Evolutionary conservation across 1,284 basidiomycete species (phyloP).

Genomic region (Boletus hoseneyae): DNA sequence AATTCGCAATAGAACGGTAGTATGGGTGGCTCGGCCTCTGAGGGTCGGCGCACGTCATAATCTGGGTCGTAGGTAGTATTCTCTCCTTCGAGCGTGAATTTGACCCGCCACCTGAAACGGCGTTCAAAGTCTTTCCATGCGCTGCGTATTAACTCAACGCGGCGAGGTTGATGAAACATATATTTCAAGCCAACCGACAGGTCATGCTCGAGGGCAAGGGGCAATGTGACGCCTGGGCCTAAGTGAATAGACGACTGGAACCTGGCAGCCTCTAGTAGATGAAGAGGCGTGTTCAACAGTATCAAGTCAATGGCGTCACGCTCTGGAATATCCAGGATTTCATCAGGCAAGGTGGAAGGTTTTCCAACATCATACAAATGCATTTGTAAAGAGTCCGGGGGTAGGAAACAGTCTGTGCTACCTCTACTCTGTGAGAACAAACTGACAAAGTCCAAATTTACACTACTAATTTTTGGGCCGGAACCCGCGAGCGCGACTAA

Average conservation of each 20-base stretch:
- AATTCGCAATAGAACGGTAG: background rate
- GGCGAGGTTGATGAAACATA: slow-evolving; percentile 15
- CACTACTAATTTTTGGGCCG: no score
- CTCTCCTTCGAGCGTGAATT: slow-evolving; percentile 1
- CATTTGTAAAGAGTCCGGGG: no score
- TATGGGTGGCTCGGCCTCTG: background rate
- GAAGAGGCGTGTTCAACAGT: slow-evolving; percentile 4
- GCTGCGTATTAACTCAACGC: slow-evolving; percentile 8
- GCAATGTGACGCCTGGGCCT: slow-evolving; percentile 10
- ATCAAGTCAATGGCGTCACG: no score
- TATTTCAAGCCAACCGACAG: slow-evolving; percentile 22
- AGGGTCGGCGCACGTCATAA: slow-evolving; percentile 12
- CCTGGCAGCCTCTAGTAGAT: slow-evolving; percentile 6
- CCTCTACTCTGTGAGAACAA: no score
- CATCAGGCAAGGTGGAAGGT: background rate
- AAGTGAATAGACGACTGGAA: slow-evolving; percentile 9
- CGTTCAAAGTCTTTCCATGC: slow-evolving; percentile 22
- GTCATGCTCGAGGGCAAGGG: slow-evolving; percentile 15
- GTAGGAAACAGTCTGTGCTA: no score
- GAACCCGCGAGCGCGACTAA: no score
- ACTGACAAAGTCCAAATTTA: no score
- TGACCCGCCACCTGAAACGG: slow-evolving; percentile 8
- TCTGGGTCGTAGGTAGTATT: slow-evolving; percentile 23
- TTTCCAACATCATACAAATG: no score
- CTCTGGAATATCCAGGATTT: background rate